phyloP scores from a whole-genome alignment of 2,329 filamentous ascomycete genomes.

The Diaporthe capsici region DNA sequence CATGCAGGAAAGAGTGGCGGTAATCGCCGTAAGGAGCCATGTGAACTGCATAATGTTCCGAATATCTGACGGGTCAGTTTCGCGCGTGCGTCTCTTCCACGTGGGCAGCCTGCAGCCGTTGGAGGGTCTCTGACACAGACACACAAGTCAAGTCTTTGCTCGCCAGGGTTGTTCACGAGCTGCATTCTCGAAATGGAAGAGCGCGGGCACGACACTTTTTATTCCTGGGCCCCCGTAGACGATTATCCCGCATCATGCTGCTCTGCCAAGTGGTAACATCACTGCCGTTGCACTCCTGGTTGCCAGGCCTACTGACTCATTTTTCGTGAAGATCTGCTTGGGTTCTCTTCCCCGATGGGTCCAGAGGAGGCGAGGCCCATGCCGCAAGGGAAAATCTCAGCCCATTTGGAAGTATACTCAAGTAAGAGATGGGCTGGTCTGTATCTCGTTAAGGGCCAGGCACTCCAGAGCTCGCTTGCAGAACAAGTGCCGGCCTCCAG shows the following conservation, averaged over 20 bases:
- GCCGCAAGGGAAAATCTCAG: neutral
- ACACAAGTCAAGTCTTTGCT: neutral
- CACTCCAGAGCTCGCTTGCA: neutral
- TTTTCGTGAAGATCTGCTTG: neutral
- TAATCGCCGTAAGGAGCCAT: conserved; percentile 16
- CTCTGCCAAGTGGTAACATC: neutral
- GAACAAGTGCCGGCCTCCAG: neutral
- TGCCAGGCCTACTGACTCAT: conserved; percentile 18
- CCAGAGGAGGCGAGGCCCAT: neutral
- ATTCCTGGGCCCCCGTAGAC: neutral
- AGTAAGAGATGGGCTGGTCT: conserved; percentile 2
- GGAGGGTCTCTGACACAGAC: conserved; percentile 1
- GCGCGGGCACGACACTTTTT: conserved; percentile 28
- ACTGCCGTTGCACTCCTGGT: conserved; percentile 1
- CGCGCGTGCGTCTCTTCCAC: conserved; percentile 7
- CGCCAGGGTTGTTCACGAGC: conserved; percentile 3
- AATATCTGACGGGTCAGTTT: conserved; percentile 5
- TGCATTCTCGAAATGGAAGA: conserved; percentile 34
- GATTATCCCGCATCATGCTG: conserved; percentile 5
- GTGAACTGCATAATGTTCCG: neutral
- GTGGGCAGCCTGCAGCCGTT: conserved; percentile 10
- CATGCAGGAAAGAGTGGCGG: conserved; percentile 13
- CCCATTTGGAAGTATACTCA: neutral
- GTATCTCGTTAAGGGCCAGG: conserved; percentile 15
- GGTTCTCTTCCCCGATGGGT: conserved; percentile 30